Evolutionary conservation across 768 basidiomycete genomes (phyloP), one percentile per base, ranked within the genome.

Genomic region (Leccinum truebloodii): DNA sequence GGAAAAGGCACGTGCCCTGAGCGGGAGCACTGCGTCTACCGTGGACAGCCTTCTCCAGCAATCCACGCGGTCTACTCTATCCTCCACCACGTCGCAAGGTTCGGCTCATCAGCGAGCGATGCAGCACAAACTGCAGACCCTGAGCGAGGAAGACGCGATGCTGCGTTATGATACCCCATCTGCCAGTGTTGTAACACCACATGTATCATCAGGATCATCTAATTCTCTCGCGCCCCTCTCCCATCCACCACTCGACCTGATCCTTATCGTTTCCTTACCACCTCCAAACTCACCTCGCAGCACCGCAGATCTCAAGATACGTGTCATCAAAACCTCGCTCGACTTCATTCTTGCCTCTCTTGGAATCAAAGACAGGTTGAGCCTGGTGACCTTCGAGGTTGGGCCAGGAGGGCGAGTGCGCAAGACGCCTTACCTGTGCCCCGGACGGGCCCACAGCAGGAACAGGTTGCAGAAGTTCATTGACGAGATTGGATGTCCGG

Each of bases 311-410:
- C 84, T 98, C 65, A 98, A 98, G 75, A 69, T 90, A 53, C 89
- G 93, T 46, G 90, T 98, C 26, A 91, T 99, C 78, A 89, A 88
- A 69, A 82, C 88, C 9, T 89, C 95, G 0, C 80, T 99, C 39
- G 90, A 95, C 67, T 98, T 98, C 72, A 73, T 93, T 54, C 76
- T 97, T 48, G 86, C 88, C 14, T 87, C 89, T 9, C 73, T 97
- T 57, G 86, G 89, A 5, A 77, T 80, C 18, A 86, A 82, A 67
- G 97, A 98, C 69, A 84, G 97, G 4, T 69, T 99, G 60, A 92
- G 92, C 64, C 69, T 98, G 65, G 94, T 98, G 26, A 95, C 95
- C 0, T 98, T 95, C 65, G 93, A 98, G 71, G 88, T 93, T 8
- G 96, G 95, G 14, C 67, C 83, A 9, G 89, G 86, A 1, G 95